Conservation (phyloP, 1,284 basidiomycete genomes). For the Moniliophthora roreri region DNA sequence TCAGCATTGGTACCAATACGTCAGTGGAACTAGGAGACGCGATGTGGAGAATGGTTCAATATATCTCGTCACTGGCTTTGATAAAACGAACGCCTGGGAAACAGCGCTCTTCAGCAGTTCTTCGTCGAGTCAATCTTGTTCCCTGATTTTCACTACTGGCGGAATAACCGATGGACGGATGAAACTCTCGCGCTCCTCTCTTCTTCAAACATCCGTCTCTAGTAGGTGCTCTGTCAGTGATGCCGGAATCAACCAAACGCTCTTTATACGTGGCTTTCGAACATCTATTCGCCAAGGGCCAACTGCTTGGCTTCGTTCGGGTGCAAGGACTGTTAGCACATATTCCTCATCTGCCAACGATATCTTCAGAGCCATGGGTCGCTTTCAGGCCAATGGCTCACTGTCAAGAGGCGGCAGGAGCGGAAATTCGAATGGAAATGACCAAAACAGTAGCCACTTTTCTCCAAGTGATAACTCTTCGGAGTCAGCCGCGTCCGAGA, state of each 20-base stretch:
- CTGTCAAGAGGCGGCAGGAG: too few species aligned
- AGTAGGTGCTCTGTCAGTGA: background rate
- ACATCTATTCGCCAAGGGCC: background rate
- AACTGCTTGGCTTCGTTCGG: background rate
- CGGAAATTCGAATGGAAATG: too few species aligned
- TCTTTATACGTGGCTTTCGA: background rate
- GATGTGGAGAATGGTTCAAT: slow-evolving; percentile 7
- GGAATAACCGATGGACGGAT: background rate
- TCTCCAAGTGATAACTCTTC: too few species aligned
- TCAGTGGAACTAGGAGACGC: slow-evolving; percentile 4
- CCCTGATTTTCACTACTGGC: slow-evolving; percentile 2
- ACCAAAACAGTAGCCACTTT: too few species aligned
- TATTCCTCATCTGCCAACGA: background rate
- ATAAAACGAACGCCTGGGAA: slow-evolving; percentile 11
- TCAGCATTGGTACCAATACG: slow-evolving; percentile 5
- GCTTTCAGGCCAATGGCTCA: background rate
- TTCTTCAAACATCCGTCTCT: background rate
- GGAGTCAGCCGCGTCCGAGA: too few species aligned
- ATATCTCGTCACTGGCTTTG: slow-evolving; percentile 13
- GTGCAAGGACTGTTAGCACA: background rate
- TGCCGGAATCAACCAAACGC: background rate
- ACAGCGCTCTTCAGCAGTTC: background rate
- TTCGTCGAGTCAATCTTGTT: background rate
- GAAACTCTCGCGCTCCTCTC: background rate
- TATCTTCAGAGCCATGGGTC: background rate